Evolutionary conservation across 371 early-diverging fungal species (phyloP).

Genomic region (Lichtheimia corymbifera): DNA sequence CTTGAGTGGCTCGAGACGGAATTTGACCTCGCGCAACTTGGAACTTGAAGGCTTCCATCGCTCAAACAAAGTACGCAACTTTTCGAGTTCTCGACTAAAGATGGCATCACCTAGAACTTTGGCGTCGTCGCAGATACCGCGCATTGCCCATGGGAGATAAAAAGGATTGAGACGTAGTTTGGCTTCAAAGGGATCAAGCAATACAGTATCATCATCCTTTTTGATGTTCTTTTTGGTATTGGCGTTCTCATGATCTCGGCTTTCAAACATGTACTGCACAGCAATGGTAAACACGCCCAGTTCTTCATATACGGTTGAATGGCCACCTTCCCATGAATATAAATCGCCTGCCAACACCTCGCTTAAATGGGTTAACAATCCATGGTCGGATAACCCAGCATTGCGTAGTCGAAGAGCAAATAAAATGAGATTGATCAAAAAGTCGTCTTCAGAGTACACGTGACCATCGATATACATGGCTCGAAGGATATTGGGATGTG

Average conservation of each 20-base stretch:
- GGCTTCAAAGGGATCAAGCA: slow-evolving; percentile 50
- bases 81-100: slow-evolving; percentile 61
- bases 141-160: slow-evolving; percentile 91
- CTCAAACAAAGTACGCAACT: slow-evolving; percentile 64
- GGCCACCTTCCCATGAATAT: slow-evolving; percentile 87
- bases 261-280: slow-evolving; percentile 41
- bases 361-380: slow-evolving; percentile 80
- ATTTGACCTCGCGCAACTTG: slow-evolving; percentile 78
- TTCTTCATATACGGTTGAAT: slow-evolving; percentile 94
- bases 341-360: slow-evolving; percentile 89
- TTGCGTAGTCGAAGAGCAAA: slow-evolving; percentile 87
- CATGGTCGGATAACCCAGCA: slow-evolving; percentile 83
- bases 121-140: slow-evolving; percentile 72
- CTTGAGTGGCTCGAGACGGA: slow-evolving; percentile 77
- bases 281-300: slow-evolving; percentile 78
- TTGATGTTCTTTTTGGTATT: slow-evolving; percentile 29
- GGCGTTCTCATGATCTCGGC: neutral
- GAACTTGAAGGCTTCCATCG: slow-evolving; percentile 81
- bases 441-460: slow-evolving; percentile 78
- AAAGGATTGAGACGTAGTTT: slow-evolving; percentile 77
- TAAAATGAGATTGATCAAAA: slow-evolving; percentile 82
- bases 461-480: slow-evolving; percentile 87
- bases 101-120: slow-evolving; percentile 53
- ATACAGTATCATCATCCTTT: slow-evolving; percentile 1
- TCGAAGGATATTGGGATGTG: slow-evolving; percentile 89